phyloP scores from a whole-genome alignment of 2,329 filamentous ascomycete genomes.

The Claviceps arundinis region DNA sequence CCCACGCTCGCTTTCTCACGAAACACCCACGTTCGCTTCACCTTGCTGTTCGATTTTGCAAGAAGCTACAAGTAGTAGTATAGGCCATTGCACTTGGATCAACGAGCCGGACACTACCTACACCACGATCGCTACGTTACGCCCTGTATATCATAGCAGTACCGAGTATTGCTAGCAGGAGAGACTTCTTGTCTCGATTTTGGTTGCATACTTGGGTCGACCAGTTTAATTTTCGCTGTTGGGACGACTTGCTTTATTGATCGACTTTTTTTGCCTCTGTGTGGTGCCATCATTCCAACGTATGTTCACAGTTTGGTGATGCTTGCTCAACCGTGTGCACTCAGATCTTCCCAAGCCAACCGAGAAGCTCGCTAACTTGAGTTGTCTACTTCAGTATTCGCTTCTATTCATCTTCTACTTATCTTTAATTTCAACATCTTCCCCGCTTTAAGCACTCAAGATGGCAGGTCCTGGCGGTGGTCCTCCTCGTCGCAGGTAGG shows the following conservation, averaged over 20 bases:
- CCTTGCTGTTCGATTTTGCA: not conserved
- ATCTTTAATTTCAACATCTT: not conserved
- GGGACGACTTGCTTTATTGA: conserved; percentile 16
- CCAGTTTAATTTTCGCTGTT: conserved; percentile 18
- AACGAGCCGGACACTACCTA: conserved; percentile 4
- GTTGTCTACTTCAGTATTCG: not conserved
- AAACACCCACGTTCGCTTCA: conserved; percentile 5
- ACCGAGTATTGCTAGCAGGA: not conserved
- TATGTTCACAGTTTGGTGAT: conserved; percentile 11
- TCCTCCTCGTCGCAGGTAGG: conserved; percentile 61
- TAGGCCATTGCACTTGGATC: not conserved
- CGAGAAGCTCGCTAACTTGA: not conserved
- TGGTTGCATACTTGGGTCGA: no score
- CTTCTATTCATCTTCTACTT: not conserved
- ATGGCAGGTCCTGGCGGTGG: conserved; percentile 95
- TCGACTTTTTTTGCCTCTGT: conserved; percentile 12
- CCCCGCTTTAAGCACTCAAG: conserved; percentile 15
- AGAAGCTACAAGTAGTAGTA: not conserved
- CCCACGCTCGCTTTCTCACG: conserved; percentile 20
- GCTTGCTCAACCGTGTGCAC: no score
- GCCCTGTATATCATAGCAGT: conserved; percentile 1
- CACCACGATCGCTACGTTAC: conserved; percentile 24
- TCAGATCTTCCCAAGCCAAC: no score
- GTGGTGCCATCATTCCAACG: conserved; percentile 15
- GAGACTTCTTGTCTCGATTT: no score